A percentile compares a stretch with the other conserved stretches of the same genome.
Evolutionary conservation across 306 rosid species (phyloP).

Genomic region (Begonia peltatifolia): DNA sequence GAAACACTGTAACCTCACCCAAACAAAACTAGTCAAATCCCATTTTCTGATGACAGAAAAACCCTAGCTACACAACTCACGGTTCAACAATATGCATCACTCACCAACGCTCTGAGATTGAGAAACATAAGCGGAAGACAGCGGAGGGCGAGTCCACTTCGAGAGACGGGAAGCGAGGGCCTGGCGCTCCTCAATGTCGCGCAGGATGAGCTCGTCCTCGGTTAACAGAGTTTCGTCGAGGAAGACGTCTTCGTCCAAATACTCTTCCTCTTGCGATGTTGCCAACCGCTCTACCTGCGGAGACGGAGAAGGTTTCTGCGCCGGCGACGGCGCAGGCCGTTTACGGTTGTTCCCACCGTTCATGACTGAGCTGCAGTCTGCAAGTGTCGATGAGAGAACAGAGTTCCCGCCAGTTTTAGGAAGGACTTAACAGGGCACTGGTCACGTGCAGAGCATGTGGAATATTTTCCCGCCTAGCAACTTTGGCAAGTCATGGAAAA

Average conservation of each 20-base stretch:
- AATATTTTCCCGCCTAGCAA: too few relatives aligned
- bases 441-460: too few relatives aligned
- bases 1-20: conserved; percentile 37
- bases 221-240: conserved; percentile 61
- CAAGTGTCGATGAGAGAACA: not conserved
- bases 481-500: too few relatives aligned
- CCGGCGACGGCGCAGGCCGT: conserved; percentile 40
- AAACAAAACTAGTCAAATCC: conserved; percentile 6
- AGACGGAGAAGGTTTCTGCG: conserved; percentile 27
- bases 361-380: conserved; percentile 26
- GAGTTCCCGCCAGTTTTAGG: conserved; percentile 50
- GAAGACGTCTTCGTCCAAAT: conserved; percentile 82
- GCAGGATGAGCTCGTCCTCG: conserved; percentile 70
- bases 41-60: conserved; percentile 6
- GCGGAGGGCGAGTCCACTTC: conserved; percentile 76
- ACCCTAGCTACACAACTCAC: conserved; percentile 22
- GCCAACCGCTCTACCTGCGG: conserved; percentile 39
- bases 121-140: conserved; percentile 34
- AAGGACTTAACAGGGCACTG: not conserved
- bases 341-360: conserved; percentile 34
- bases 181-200: conserved; percentile 69
- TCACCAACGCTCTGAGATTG: conserved; percentile 49
- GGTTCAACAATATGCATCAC: conserved; percentile 9
- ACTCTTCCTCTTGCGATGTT: conserved; percentile 57
- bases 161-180: conserved; percentile 49